Base-by-base conservation (phyloP, 352 stramenopile genomes). In the Plasmopara muralis region DNA sequence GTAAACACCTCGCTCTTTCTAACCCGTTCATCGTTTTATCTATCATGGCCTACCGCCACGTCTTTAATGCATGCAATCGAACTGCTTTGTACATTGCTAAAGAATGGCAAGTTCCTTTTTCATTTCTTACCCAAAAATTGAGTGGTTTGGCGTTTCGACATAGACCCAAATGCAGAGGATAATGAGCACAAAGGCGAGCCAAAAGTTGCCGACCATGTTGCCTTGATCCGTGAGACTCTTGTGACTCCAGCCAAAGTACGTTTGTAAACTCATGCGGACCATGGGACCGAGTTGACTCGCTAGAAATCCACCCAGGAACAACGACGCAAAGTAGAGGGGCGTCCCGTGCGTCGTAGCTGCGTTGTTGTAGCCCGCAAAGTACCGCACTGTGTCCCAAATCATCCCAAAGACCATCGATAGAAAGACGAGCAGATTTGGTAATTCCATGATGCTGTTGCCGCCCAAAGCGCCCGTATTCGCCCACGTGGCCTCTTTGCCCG, bases 151-250 rank as follows among this genome's bases (percentile, higher is more conserved):
- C 46, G 72, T 89, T 57, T 87, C 76, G 28, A 89, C 77, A 68
- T 87, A 87, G 38, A 89, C 76, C 78, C 78, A 89, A 47, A 89
- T 67, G 57, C 76, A 87, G 30, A 87, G 59, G 40, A 85, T 65
- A 43, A 80, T 59, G 46, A 89, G 76, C 53, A 85, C 64, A 47
- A 85, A 73, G 8, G 76, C 75, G 30, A 87, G 66, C 55, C 64
- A 80, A 54, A 88, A 86, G 55, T 60, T 80, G 51, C 72, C 74
- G 12, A 87, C 73, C 44, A 87, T 80, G 68, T 87, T 87, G 62
- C 76, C 76, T 45, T 87, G 76, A 53, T 87, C 76, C 53, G 73
- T 87, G 38, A 87, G 55, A 68, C 68, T 78, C 71, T 87, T 85
- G 73, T 87, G 73, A 47, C 76, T 87, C 76, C 76, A 87, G 40